Base-by-base conservation (phyloP, 2,329 filamentous ascomycete genomes). In the Myrmaecium sp. region DNA sequence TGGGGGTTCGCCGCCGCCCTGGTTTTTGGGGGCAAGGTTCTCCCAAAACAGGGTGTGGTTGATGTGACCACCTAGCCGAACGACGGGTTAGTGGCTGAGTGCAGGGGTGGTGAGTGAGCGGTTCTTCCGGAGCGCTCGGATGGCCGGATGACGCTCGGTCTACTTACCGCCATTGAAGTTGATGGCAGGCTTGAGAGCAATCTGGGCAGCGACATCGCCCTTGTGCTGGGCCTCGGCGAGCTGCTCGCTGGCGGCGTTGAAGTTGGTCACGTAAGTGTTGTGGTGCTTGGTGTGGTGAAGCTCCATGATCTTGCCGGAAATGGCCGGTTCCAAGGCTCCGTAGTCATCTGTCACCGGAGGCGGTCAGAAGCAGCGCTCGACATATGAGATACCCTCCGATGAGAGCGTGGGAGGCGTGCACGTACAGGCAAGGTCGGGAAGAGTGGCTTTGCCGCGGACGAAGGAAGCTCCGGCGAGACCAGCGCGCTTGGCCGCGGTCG, bases 241-340 rank as follows among this genome's bases (percentile, higher is more conserved):
- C 48, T 84, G 72, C 55, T 83, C 73, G 39, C 71, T 60, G 31
- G 80, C 75, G 33, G 74, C 66, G 62, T 93, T 93, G 63, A 80
- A 79, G 52, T 75, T 77, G 55, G 74, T 89, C 42, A 93, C 81
- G 54, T 93, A 93, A 46, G 83, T 84, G 57, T 86, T 74, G 64
- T 93, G 84, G 66, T 93, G 83, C 58, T 83, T 86, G 60, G 69
- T 74, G 69, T 93, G 79, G 66, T 93, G 84, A 23, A 92, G 70
- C 62, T 92, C 80, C 84, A 93, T 93, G 62, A 93, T 93, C 59
- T 89, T 72, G 52, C 78, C 77, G 25, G 77, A 84, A 60, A 93
- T 67, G 49, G 66, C 55, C 39, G 69, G 70, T 62, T 98, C 89
- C 44, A 98, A 82, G 27, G 84, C 89, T 50, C 77, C 81, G 56